Base-by-base conservation (phyloP, 2,329 filamentous ascomycete genomes). In the Ceratocystiopsis minuta region DNA sequence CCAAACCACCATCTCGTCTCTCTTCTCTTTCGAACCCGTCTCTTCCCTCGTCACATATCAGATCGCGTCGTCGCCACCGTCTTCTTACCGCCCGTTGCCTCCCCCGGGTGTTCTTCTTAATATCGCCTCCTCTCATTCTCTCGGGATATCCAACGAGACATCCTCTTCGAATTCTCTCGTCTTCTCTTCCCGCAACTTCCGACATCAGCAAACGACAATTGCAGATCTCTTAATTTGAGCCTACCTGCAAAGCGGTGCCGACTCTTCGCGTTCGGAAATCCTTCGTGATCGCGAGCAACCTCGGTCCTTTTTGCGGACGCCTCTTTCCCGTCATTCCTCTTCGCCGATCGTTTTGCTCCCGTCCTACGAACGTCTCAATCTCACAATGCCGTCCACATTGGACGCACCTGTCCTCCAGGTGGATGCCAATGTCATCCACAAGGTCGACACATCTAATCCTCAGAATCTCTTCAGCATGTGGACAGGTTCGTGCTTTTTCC, bases 391-490 rank as follows among this genome's bases (percentile, higher is more conserved):
- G 64, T 77, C 82, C 57, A 72, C 75, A 63, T 70, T 93, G 61
- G 77, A 82, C 60, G 79, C 80, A 46, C 82, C 88, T 55, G 82
- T 96, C 58, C 70, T 96, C 56, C 86, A 85, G 48, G 82, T 96
- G 59, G 86, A 95, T 65, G 78, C 84, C 49, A 83, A 80, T 57
- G 80, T 88, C 52, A 87, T 98, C 59, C 83, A 90, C 67, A 85
- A 92, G 59, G 85, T 96, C 55, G 87, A 96, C 63, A 94, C 88
- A 1, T 73, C 80, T 51, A 93, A 93, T 59, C 79, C 84, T 24
- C 84, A 93, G 63, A 92, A 87, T 57, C 75, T 96, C 40, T 92
- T 90, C 64, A 87, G 83, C 66, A 92, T 96, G 75, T 94, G 87
- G 86, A 88, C 85, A 59, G 84, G 86, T 93, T 64, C 24, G 24